These are phyloP conservation scores for Peniophora sp. DNA, from an alignment of 1,284 basidiomycete genomes.

Conservation along the genomic window DNA sequence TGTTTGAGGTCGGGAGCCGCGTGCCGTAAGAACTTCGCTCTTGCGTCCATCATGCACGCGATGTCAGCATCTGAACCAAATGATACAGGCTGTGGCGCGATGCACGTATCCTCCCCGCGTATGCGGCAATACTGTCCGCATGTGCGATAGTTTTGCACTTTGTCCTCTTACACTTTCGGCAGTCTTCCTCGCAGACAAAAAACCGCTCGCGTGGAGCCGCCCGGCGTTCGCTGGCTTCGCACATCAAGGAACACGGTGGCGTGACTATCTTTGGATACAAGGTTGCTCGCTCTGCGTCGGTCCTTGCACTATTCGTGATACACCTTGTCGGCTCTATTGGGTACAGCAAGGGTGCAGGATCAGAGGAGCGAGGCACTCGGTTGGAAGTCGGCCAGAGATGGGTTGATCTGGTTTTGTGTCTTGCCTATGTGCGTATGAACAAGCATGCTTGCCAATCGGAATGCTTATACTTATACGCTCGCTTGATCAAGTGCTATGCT, in stretches of 20 bases:
- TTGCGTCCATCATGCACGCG: no score
- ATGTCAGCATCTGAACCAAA: no score
- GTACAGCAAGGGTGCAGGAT: slow-evolving; percentile 5
- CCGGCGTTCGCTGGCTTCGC: slow-evolving; percentile 6
- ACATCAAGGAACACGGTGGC: slow-evolving; percentile 17
- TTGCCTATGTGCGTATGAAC: slow-evolving; percentile 14
- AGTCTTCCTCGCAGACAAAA: slow-evolving; percentile 2
- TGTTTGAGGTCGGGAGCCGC: no score
- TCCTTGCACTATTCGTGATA: slow-evolving; percentile 18
- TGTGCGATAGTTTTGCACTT: slow-evolving; percentile 8
- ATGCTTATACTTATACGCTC: slow-evolving; percentile 5
- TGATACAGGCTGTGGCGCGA: slow-evolving; percentile 13
- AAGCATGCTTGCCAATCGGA: slow-evolving; percentile 3
- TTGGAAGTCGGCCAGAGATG: slow-evolving; percentile 8
- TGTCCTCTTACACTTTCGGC: slow-evolving; percentile 7
- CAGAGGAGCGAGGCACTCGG: not conserved
- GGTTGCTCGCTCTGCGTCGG: slow-evolving; percentile 15
- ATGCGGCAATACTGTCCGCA: slow-evolving; percentile 12
- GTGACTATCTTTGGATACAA: slow-evolving; percentile 19
- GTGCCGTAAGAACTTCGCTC: no score
- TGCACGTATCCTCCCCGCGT: slow-evolving; percentile 15
- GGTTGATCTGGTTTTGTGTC: slow-evolving; percentile 16
- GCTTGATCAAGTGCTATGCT: not conserved
- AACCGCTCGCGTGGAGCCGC: not conserved
- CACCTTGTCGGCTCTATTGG: slow-evolving; percentile 12